Evolutionary conservation across 192 early-diverging fungal species (phyloP).

Genomic region (Coemansia sp.): DNA sequence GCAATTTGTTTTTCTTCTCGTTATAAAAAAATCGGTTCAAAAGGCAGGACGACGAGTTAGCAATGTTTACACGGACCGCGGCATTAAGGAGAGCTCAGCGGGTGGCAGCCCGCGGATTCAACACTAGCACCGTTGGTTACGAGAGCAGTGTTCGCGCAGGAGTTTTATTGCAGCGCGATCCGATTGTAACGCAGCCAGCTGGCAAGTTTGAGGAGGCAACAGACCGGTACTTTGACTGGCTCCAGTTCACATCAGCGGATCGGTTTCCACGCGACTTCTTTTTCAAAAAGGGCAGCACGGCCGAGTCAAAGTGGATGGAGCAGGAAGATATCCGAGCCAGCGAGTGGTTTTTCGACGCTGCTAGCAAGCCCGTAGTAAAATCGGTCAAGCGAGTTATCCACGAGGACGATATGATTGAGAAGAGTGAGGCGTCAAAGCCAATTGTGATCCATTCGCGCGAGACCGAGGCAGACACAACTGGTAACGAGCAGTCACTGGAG

Average conservation of each 20-base stretch:
- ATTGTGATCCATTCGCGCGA: slow-evolving; percentile 63
- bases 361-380: slow-evolving; percentile 27
- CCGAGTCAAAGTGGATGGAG: slow-evolving; percentile 47
- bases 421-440: slow-evolving; percentile 29
- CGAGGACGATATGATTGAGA: slow-evolving; percentile 10
- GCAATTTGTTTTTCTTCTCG: slow-evolving; percentile 6
- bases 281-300: slow-evolving; percentile 55
- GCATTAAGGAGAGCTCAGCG: slow-evolving; percentile 2
- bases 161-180: slow-evolving; percentile 53
- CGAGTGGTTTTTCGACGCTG: slow-evolving; percentile 47
- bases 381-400: slow-evolving; percentile 18
- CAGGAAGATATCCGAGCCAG: slow-evolving; percentile 30
- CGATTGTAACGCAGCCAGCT: slow-evolving; percentile 41
- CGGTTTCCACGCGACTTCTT: slow-evolving; percentile 55
- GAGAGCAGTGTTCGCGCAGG: slow-evolving; percentile 27
- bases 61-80: slow-evolving; percentile 22
- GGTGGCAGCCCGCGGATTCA: slow-evolving; percentile 30
- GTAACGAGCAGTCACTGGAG: slow-evolving; percentile 76
- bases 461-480: slow-evolving; percentile 67
- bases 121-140: slow-evolving; percentile 14
- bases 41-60: neutral
- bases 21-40: neutral
- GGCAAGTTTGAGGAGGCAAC: slow-evolving; percentile 37
- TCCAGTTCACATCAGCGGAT: slow-evolving; percentile 51
- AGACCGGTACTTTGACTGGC: slow-evolving; percentile 53